Evolutionary conservation across 352 stramenopile species (phyloP).

Genomic region (Globisporangium nagaii): DNA sequence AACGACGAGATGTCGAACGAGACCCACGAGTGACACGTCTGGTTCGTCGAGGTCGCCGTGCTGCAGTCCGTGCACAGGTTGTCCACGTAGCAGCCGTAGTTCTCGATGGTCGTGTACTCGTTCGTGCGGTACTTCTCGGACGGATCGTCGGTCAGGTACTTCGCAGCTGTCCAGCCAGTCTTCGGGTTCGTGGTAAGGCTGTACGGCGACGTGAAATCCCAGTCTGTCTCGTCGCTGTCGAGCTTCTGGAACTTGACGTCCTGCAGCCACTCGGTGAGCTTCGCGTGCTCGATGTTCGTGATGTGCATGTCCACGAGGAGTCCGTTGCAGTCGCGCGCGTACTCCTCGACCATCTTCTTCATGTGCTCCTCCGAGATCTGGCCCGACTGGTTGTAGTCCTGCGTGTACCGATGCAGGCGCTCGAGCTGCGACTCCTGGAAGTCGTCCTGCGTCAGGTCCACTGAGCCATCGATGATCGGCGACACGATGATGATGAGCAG

Average conservation of each 20-base stretch:
- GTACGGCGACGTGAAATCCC: constrained; percentile 31
- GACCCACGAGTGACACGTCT: constrained; percentile 61
- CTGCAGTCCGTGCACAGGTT: constrained; percentile 55
- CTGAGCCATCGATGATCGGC: constrained; percentile 70
- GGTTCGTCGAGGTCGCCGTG: constrained; percentile 18
- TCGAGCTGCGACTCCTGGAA: constrained; percentile 77
- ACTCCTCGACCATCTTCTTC: constrained; percentile 55
- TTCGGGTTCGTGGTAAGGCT: constrained; percentile 51
- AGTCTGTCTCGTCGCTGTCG: constrained; percentile 37
- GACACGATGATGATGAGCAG: constrained; percentile 85
- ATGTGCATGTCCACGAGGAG: constrained; percentile 64
- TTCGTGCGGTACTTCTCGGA: constrained; percentile 37
- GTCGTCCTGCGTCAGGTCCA: constrained; percentile 66
- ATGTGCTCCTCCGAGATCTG: constrained; percentile 43
- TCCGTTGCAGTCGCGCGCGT: constrained; percentile 68
- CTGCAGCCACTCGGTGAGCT: constrained; percentile 48
- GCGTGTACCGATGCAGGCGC: constrained; percentile 72
- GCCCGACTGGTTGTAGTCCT: constrained; percentile 74
- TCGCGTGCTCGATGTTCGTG: constrained; percentile 31
- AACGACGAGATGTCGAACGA: constrained; percentile 68
- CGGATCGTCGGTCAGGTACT: constrained; percentile 41
- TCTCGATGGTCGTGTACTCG: constrained; percentile 58
- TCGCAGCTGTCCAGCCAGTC: constrained; percentile 53
- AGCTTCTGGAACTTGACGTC: constrained; percentile 52
- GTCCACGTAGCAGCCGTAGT: constrained; percentile 61